phyloP scores from a whole-genome alignment of 164 flowering plant genomes.

The Umbilicus rupestris region DNA sequence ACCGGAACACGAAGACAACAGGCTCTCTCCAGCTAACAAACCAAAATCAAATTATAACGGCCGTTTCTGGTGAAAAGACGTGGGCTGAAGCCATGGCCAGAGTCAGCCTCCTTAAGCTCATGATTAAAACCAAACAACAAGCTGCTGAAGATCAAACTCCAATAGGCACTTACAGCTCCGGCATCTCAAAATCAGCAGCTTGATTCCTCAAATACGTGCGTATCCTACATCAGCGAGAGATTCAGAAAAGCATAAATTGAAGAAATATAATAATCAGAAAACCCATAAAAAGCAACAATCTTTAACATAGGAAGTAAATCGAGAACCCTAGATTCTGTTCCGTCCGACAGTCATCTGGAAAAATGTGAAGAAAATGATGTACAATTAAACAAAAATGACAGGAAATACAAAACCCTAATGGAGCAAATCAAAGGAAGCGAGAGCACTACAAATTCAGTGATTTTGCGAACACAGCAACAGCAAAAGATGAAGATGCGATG shows the following conservation, averaged over 20 bases:
- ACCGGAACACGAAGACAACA: neutral
- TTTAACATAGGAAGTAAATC: neutral
- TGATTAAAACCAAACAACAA: too few species aligned
- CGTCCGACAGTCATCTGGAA: neutral
- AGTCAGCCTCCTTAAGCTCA: too few species aligned
- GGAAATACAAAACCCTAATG: neutral
- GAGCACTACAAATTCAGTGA: neutral
- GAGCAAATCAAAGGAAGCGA: neutral
- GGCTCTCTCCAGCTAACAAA: neutral
- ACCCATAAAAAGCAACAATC: neutral
- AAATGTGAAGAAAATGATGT: neutral
- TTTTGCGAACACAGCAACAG: neutral
- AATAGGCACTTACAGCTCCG: neutral
- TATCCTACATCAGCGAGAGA: neutral
- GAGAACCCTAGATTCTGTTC: constrained; percentile 2
- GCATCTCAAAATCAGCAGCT: neutral
- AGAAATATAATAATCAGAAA: neutral
- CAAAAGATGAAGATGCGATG: neutral
- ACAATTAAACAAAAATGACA: neutral
- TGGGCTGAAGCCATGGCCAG: too few species aligned
- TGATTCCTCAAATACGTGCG: neutral
- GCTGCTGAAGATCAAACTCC: constrained; percentile 1
- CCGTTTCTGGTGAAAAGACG: too few species aligned
- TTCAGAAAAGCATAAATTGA: neutral
- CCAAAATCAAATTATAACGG: too few species aligned